Conservation (phyloP, 257 asterid genomes). For the Plantago elongata region DNA sequence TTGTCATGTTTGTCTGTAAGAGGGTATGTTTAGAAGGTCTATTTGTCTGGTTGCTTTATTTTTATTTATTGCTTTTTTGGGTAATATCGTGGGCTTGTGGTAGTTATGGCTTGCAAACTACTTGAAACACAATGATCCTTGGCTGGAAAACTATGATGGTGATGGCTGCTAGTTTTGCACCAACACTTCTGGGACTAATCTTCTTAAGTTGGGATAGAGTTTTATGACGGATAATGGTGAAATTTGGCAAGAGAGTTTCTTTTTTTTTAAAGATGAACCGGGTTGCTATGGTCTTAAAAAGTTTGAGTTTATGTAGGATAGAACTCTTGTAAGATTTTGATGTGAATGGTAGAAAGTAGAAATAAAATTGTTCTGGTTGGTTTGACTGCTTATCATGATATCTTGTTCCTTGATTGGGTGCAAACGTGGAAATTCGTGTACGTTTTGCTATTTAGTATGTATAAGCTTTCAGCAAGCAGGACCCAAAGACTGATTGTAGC, state of each 20-base stretch:
- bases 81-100: background rate
- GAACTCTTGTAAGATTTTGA: background rate
- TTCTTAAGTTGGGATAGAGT: slow-evolving; percentile 11
- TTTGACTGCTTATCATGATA: too few species aligned
- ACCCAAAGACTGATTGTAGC: too few species aligned
- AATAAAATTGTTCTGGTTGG: too few species aligned
- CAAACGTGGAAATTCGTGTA: too few species aligned
- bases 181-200: background rate
- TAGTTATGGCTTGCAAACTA: background rate
- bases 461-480: too few species aligned
- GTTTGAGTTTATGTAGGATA: background rate
- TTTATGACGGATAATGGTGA: slow-evolving; percentile 3
- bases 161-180: background rate
- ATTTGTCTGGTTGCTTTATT: slow-evolving; percentile 4
- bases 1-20: background rate
- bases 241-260: background rate
- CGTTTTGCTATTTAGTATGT: too few species aligned
- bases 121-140: background rate
- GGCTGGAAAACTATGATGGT: background rate
- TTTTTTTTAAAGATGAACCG: background rate
- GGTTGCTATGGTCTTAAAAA: too few species aligned
- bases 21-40: slow-evolving; percentile 30
- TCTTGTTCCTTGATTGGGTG: too few species aligned
- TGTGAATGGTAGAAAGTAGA: too few species aligned
- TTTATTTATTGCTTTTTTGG: background rate